phyloP scores from a whole-genome alignment of 139 green algal genomes.

The Picochlorum sp. region DNA sequence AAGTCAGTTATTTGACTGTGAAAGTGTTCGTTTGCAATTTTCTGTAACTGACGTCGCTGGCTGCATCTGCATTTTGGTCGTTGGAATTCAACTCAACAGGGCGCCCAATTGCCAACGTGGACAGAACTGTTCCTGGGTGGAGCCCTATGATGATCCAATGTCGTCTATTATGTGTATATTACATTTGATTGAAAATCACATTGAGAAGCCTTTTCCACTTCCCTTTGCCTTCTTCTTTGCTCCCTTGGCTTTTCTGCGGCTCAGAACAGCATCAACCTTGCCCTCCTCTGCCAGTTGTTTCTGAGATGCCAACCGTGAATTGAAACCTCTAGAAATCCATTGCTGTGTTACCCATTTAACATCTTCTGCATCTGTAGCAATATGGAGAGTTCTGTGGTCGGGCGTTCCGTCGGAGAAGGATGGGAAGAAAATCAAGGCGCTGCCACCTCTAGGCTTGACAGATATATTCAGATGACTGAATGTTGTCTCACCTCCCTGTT shows the following conservation, averaged over 20 bases:
- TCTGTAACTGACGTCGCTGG: no score
- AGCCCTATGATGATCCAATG: no score
- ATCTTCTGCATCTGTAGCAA: slow-evolving; percentile 47
- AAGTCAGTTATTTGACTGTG: no score
- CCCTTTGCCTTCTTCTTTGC: not conserved
- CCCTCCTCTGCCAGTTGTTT: not conserved
- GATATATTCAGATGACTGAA: slow-evolving; percentile 57
- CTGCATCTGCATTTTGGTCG: no score
- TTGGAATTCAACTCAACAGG: no score
- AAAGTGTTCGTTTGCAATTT: no score
- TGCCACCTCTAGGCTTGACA: slow-evolving; percentile 45
- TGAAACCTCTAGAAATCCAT: slow-evolving; percentile 48
- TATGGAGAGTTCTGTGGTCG: slow-evolving; percentile 62
- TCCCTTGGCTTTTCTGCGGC: not conserved
- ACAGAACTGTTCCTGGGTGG: no score
- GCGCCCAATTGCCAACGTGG: no score
- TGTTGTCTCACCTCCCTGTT: slow-evolving; percentile 42
- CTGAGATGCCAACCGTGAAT: not conserved
- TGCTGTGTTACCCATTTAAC: slow-evolving; percentile 70
- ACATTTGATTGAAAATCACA: no score
- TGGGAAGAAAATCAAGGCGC: slow-evolving; percentile 72
- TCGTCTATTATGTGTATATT: no score
- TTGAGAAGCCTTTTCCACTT: no score
- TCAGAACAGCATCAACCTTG: not conserved
- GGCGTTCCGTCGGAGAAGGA: slow-evolving; percentile 47